These are phyloP conservation scores for Acanthamoeba triangularis DNA, from an alignment of 208 protist genomes.

Conservation along the genomic window DNA sequence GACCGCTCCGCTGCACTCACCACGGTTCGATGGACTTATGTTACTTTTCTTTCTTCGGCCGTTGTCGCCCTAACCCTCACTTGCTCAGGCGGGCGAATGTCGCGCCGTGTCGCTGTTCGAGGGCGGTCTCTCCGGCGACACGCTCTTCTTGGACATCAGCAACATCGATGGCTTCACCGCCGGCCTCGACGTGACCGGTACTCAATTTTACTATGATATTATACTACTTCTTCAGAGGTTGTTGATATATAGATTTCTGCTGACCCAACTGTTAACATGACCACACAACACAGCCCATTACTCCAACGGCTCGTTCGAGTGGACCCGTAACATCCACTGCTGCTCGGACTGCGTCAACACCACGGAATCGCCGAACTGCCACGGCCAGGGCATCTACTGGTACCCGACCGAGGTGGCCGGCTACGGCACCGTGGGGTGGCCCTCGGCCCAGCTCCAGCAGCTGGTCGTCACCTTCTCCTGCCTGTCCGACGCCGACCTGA, in stretches of 20 bases:
- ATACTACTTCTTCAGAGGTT: neutral
- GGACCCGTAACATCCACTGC: constrained; percentile 47
- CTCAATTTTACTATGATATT: neutral
- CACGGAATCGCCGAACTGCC: constrained; percentile 63
- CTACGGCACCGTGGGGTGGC: constrained; percentile 57
- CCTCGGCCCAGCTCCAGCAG: neutral
- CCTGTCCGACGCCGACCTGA: neutral
- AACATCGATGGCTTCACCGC: constrained; percentile 74
- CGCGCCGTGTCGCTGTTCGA: constrained; percentile 31
- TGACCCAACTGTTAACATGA: no score
- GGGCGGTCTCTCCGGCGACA: neutral
- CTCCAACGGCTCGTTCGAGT: neutral
- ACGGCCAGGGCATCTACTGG: constrained; percentile 68
- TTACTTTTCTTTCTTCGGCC: neutral
- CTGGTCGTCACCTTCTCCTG: constrained; percentile 34
- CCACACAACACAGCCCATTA: constrained; percentile 59
- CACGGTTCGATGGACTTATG: neutral
- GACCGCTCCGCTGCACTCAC: constrained; percentile 55
- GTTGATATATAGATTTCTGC: no score
- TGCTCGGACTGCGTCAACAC: constrained; percentile 57
- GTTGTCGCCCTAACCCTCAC: no score
- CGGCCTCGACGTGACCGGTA: constrained; percentile 59
- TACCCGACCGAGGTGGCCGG: constrained; percentile 39
- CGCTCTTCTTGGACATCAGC: constrained; percentile 52
- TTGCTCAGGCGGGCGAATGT: constrained; percentile 2